Percentiles rank a stretch among this genome's conserved stretches.
These are phyloP conservation scores for Nicotiana knightiana DNA, from an alignment of 257 asterid genomes.

Conservation along the genomic window DNA sequence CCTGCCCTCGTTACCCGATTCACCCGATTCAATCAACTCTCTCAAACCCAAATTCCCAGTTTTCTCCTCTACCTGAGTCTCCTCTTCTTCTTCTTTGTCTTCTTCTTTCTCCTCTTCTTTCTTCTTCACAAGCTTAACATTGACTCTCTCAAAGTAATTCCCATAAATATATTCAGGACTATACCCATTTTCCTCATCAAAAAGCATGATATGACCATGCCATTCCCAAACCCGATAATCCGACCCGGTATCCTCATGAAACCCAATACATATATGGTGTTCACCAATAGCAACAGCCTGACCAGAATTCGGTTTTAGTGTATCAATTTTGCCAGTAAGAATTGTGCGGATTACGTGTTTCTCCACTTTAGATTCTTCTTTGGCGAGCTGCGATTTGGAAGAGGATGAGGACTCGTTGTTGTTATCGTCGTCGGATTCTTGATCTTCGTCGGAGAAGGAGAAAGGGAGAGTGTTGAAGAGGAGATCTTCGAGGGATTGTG, in stretches of 20 bases:
- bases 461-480: constrained; percentile 61
- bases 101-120: constrained; percentile 16
- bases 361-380: constrained; percentile 79
- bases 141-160: constrained; percentile 80
- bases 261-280: constrained; percentile 90
- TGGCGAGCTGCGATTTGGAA: constrained; percentile 65
- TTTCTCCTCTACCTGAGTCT: constrained; percentile 30
- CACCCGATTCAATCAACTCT: constrained; percentile 66
- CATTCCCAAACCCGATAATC: constrained; percentile 97
- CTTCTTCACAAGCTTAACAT: constrained; percentile 20
- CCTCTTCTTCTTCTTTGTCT: constrained; percentile 20
- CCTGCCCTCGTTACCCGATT: constrained; percentile 34
- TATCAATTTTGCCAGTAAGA: constrained; percentile 48
- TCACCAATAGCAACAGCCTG: constrained; percentile 78
- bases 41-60: constrained; percentile 60
- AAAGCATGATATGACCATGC: constrained; percentile 93
- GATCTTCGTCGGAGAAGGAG: constrained; percentile 30
- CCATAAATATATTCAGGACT: constrained; percentile 89
- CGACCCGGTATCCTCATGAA: constrained; percentile 67
- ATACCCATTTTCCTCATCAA: constrained; percentile 90
- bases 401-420: constrained; percentile 26
- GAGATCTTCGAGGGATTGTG: constrained; percentile 68
- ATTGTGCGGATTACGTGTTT: constrained; percentile 70
- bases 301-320: constrained; percentile 84
- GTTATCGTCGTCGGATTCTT: not conserved